Evolutionary conservation across 768 basidiomycete genomes (phyloP), one percentile per base, ranked within the genome.

Genomic region (Psilocybe tampanensis): DNA sequence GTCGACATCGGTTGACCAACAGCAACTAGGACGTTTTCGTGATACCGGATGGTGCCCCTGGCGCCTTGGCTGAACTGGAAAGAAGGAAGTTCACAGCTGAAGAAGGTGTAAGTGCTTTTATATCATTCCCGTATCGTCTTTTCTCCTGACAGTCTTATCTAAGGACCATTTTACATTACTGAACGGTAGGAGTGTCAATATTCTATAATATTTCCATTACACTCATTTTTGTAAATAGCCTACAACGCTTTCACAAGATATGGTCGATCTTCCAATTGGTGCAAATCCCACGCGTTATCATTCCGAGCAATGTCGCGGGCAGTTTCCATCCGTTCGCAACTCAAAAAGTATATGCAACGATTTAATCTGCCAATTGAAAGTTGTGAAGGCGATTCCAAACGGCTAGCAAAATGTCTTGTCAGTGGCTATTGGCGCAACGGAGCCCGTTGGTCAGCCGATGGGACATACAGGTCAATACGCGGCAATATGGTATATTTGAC

Each of bases 81-180:
- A 80, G 94, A 49, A 77, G 97, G 55, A 98, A 98, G 69, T 98
- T 98, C 65, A 98, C 94, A 0, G 94, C 95, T 0, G 95, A 98
- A 72, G 97, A 99, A 83, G 97, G 97, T 66, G 94, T 94, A 58
- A 66, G 83, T 75, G n/a, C 53, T 18, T 18, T 8, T 26, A 18
- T 19, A 17, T 32, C 4, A 8, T 22, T 11, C 19, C 29, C 29
- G 29, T 29, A 29, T 29, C 9, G 29, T 29, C 24, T 7, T 36
- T 41, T 44, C 19, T 39, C 15, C 18, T 8, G 6, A 54, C 18
- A 43, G 22, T 43, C 32, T 17, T 32, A 21, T 34, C n/a, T 19
- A 41, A 96, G 94, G 97, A 99, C 68, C 97, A 99, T 69, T 76
- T 98, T 19, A 98, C 97, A 3, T 75, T 97, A 3, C 71, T 99